phyloP scores from a whole-genome alignment of 768 basidiomycete genomes.

The Multifurca ochricompacta region DNA sequence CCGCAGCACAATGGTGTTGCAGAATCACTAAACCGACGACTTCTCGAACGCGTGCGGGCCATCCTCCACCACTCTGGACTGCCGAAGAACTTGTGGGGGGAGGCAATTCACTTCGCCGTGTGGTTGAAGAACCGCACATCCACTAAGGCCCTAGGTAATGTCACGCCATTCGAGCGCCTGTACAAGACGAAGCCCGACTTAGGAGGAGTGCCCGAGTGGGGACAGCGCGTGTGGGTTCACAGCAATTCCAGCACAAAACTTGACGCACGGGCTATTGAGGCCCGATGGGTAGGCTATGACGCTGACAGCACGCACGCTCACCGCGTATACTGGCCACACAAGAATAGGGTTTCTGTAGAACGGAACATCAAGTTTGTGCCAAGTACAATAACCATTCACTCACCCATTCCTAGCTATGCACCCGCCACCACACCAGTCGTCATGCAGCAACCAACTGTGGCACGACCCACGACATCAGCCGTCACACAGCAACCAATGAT shows the following conservation, averaged over 20 bases:
- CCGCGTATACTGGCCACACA: neutral
- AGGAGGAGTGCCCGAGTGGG: too few relatives aligned
- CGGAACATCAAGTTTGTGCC: neutral
- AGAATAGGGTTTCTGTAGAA: constrained; percentile 2
- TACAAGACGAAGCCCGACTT: neutral
- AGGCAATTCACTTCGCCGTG: too few relatives aligned
- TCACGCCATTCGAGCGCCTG: neutral
- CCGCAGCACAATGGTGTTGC: constrained; percentile 3
- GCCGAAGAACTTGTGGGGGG: too few relatives aligned
- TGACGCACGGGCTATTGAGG: neutral
- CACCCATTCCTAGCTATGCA: too few relatives aligned
- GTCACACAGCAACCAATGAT: too few relatives aligned
- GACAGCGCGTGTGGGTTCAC: too few relatives aligned
- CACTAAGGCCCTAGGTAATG: neutral
- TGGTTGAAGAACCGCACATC: constrained; percentile 4
- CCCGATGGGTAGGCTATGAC: neutral
- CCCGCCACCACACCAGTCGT: too few relatives aligned
- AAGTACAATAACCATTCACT: too few relatives aligned
- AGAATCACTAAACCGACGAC: neutral
- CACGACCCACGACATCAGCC: too few relatives aligned
- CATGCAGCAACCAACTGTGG: too few relatives aligned
- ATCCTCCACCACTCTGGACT: too few relatives aligned
- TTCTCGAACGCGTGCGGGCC: constrained; percentile 1
- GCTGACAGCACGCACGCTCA: neutral
- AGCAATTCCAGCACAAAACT: too few relatives aligned